Percentiles rank a stretch among this genome's conserved stretches.
phyloP scores from a whole-genome alignment of 2,329 filamentous ascomycete species.

The Colletotrichum eremochloae region DNA sequence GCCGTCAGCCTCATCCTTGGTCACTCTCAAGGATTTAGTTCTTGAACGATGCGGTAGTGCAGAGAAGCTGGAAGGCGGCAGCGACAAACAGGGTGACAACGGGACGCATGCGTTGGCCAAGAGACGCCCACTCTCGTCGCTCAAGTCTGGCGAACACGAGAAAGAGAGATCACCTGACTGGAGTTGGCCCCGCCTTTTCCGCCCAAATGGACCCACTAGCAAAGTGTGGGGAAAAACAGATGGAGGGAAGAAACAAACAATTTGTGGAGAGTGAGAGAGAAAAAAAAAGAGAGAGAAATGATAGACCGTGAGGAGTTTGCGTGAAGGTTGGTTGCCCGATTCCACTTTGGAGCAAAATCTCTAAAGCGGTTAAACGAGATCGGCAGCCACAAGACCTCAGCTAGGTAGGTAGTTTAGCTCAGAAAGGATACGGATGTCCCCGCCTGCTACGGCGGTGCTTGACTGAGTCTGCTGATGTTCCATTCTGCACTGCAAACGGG shows the following conservation, averaged over 20 bases:
- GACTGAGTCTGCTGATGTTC: conserved; percentile 1
- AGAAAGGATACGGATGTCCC: background rate
- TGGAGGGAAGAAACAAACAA: background rate
- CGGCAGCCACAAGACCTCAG: conserved; percentile 4
- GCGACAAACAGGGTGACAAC: conserved; percentile 6
- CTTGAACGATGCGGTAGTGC: background rate
- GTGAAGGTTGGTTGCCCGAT: too few species aligned
- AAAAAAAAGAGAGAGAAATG: background rate
- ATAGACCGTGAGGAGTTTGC: background rate
- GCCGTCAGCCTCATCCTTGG: conserved; percentile 33
- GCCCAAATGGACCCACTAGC: background rate
- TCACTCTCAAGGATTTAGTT: background rate
- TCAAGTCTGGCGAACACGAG: conserved; percentile 16
- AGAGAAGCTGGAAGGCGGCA: background rate
- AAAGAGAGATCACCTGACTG: conserved; percentile 32
- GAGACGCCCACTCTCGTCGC: conserved; percentile 2
- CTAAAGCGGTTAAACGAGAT: conserved; percentile 1
- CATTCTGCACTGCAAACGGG: conserved; percentile 2
- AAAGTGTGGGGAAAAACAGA: conserved; percentile 1
- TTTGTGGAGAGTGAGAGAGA: background rate
- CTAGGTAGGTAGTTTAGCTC: background rate
- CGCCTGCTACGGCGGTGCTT: background rate
- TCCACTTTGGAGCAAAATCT: background rate
- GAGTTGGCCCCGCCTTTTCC: conserved; percentile 3
- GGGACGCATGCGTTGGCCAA: conserved; percentile 30